Evolutionary conservation across 768 basidiomycete species (phyloP).

Genomic region (Boletus rubescentipes): DNA sequence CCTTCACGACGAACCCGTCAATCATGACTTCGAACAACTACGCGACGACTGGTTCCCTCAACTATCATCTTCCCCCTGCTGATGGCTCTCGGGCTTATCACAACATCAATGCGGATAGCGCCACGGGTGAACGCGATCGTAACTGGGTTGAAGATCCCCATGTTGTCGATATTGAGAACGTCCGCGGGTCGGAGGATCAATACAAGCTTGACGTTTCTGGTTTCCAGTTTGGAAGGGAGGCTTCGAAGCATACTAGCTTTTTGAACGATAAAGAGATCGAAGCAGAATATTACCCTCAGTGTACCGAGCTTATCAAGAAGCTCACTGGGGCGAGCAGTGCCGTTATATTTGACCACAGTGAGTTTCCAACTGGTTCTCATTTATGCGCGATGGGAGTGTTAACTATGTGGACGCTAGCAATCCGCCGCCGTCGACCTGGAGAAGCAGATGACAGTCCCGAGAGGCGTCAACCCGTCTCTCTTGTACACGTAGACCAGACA

Average conservation of each 20-base stretch:
- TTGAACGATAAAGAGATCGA: conserved; percentile 36
- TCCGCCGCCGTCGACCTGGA: conserved; percentile 42
- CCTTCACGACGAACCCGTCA: not conserved
- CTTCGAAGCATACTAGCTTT: conserved; percentile 32
- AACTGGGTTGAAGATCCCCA: conserved; percentile 24
- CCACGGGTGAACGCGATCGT: conserved; percentile 6
- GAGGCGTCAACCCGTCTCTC: conserved; percentile 43
- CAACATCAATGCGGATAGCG: conserved; percentile 18
- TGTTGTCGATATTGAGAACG: conserved; percentile 29
- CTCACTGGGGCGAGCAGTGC: conserved; percentile 38
- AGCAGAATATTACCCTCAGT: conserved; percentile 41
- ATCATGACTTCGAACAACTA: conserved; percentile 16
- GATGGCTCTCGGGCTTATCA: conserved; percentile 20
- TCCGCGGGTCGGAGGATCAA: conserved; percentile 34
- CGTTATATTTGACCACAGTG: conserved; percentile 45
- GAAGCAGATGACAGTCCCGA: conserved; percentile 36
- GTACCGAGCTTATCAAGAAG: conserved; percentile 37
- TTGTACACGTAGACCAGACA: conserved; percentile 49
- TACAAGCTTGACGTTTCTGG: conserved; percentile 36
- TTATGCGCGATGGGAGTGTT: not conserved
- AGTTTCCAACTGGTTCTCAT: not conserved
- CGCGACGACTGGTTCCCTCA: conserved; percentile 18
- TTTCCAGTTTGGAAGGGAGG: conserved; percentile 33
- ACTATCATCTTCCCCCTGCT: conserved; percentile 16
- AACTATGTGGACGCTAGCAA: conserved; percentile 28